Conservation (phyloP, 2,329 filamentous ascomycete genomes). For the Monilinia fructicola region DNA sequence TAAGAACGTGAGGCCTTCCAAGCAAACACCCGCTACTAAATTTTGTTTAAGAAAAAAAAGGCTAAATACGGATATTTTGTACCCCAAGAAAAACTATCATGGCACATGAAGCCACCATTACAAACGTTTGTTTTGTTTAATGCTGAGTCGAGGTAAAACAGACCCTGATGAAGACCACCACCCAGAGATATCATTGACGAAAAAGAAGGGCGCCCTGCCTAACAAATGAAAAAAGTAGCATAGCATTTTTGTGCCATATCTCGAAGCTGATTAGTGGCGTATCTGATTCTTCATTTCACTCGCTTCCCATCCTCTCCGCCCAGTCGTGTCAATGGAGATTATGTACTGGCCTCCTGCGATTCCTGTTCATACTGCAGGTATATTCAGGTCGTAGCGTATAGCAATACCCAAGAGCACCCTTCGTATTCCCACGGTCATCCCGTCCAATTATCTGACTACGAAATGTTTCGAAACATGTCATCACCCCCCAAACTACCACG, state of each 20-base stretch:
- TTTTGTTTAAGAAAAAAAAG: slow-evolving; percentile 14
- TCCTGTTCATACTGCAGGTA: slow-evolving; percentile 23
- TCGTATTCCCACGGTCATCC: slow-evolving; percentile 31
- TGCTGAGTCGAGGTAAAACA: slow-evolving; percentile 14
- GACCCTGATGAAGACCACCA: slow-evolving; percentile 14
- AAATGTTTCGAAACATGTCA: slow-evolving; percentile 43
- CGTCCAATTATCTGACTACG: slow-evolving; percentile 32
- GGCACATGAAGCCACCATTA: slow-evolving; percentile 33
- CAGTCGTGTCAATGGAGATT: neutral
- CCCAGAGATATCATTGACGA: slow-evolving; percentile 27
- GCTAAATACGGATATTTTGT: slow-evolving; percentile 24
- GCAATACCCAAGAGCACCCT: slow-evolving; percentile 22
- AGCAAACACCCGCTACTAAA: slow-evolving; percentile 12
- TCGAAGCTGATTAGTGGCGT: slow-evolving; percentile 30
- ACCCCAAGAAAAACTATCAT: slow-evolving; percentile 24
- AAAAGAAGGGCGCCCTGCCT: slow-evolving; percentile 24
- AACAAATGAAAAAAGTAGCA: slow-evolving; percentile 30
- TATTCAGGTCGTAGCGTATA: slow-evolving; percentile 22
- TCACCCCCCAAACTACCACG: slow-evolving; percentile 38
- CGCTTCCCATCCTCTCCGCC: slow-evolving; percentile 16
- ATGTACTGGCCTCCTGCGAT: neutral
- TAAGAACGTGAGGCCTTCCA: slow-evolving; percentile 1
- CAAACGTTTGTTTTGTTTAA: slow-evolving; percentile 32
- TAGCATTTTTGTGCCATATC: slow-evolving; percentile 31
- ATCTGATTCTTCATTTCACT: slow-evolving; percentile 31